Evolutionary conservation across 352 stramenopile species (phyloP), one percentile per base, ranked within the genome.

Genomic region (Phytophthora sansomeana): DNA sequence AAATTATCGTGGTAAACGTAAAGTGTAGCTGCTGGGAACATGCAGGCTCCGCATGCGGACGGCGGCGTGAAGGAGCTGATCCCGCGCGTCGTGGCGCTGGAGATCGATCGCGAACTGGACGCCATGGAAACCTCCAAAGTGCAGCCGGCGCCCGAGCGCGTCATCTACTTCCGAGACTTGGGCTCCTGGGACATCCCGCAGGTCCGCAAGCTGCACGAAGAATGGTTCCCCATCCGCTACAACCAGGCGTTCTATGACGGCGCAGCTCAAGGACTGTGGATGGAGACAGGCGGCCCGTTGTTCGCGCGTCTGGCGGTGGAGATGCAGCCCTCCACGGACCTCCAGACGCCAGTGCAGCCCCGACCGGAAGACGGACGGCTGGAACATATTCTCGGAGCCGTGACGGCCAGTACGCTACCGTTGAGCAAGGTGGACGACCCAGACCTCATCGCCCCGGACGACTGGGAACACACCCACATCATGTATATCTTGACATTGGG

Each of bases 401-500:
- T 98, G 39, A 96, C 89, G n/a, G 90, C 90, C 68, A 98, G 83
- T 74, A 96, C 81, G 50, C 82, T 87, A 67, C 91, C 78, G 26
- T 89, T 85, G n/a, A 80, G 65, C 64, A 89, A 79, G 52, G 78
- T 86, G 57, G 89, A 90, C 46, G 85, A 82, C 76, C 80, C 73
- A 35, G 67, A 81, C 6, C 64, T 89, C 60, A 75, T 92, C 51
- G 75, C 90, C 11, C 63, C 59, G 0, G 75, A 80, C 53, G 74
- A 90, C 68, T 57, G 67, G 80, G 73, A 65, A 14, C 82, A 98
- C 71, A 90, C 78, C 2, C 78, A 86, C 56, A 85, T 98, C 56
- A 98, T 98, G 87, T 99, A 99, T 76, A 98, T 99, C 50, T 92
- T 99, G 58, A 99, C 96, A 29, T 78, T 99, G 13, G 96, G 96